Evolutionary conservation across 306 rosid genomes (phyloP).

Genomic region (Glycine tomentella): DNA sequence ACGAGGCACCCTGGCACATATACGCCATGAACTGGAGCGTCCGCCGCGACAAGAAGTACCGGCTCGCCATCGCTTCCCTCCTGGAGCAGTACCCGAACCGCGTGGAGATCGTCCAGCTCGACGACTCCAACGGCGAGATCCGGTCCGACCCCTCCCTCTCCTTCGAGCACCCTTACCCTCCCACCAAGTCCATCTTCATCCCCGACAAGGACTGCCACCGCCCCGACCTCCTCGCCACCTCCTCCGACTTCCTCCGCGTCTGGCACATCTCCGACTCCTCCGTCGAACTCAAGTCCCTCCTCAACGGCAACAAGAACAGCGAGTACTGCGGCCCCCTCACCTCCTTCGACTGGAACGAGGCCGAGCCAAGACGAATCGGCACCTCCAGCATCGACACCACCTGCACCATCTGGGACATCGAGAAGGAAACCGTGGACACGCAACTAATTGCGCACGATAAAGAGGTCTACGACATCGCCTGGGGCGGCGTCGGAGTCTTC

Average conservation of each 20-base stretch:
- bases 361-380: conserved; percentile 87
- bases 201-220: conserved; percentile 94
- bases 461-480: conserved; percentile 95
- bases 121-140: conserved; percentile 94
- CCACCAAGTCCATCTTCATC: conserved; percentile 92
- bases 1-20: conserved; percentile 96
- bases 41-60: conserved; percentile 95
- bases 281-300: conserved; percentile 75
- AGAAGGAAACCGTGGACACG: conserved; percentile 92
- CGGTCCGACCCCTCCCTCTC: conserved; percentile 80
- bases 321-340: conserved; percentile 94
- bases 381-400: conserved; percentile 98
- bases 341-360: conserved; percentile 98
- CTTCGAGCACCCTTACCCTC: conserved; percentile 94
- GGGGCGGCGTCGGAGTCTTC: conserved; percentile 99
- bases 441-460: conserved; percentile 94
- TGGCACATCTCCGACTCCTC: conserved; percentile 77
- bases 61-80: conserved; percentile 84
- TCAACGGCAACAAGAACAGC: conserved; percentile 93
- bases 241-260: conserved; percentile 89
- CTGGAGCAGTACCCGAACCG: conserved; percentile 83
- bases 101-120: conserved; percentile 95
- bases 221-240: conserved; percentile 97
- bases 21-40: conserved; percentile 99
- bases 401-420: conserved; percentile 97